phyloP scores from a whole-genome alignment of 345 rosid genomes.

The Theobroma cacao region DNA sequence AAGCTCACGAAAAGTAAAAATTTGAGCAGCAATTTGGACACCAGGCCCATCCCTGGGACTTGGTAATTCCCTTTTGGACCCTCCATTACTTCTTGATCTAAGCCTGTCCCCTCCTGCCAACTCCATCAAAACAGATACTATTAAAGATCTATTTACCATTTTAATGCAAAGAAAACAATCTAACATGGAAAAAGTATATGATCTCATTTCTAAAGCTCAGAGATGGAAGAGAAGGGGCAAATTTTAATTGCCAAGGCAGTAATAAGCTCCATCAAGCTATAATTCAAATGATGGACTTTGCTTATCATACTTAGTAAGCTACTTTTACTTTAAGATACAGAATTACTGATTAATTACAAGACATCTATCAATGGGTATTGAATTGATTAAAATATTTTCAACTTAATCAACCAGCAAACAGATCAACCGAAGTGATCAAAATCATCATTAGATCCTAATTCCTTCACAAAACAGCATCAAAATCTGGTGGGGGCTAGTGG shows the following conservation, averaged over 20 bases:
- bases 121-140: slow-evolving; percentile 23
- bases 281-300: background rate
- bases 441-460: slow-evolving; percentile 36
- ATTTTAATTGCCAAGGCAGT: background rate
- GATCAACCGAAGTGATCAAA: slow-evolving; percentile 31
- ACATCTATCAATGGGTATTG: background rate
- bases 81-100: slow-evolving; percentile 61
- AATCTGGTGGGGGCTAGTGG: slow-evolving; percentile 22
- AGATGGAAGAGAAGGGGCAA: background rate
- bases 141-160: slow-evolving; percentile 3
- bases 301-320: background rate
- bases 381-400: background rate
- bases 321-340: background rate
- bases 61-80: slow-evolving; percentile 57
- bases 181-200: background rate
- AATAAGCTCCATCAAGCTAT: background rate
- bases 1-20: slow-evolving; percentile 83
- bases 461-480: slow-evolving; percentile 15
- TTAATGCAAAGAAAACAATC: background rate
- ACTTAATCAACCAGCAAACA: slow-evolving; percentile 20
- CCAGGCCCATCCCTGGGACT: slow-evolving; percentile 56
- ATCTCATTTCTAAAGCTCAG: background rate
- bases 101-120: slow-evolving; percentile 76
- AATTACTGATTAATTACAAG: background rate
- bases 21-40: slow-evolving; percentile 79